Evolutionary conservation across 345 rosid species (phyloP), one percentile per base, ranked within the genome.

Genomic region (Eucalyptus viminalis): DNA sequence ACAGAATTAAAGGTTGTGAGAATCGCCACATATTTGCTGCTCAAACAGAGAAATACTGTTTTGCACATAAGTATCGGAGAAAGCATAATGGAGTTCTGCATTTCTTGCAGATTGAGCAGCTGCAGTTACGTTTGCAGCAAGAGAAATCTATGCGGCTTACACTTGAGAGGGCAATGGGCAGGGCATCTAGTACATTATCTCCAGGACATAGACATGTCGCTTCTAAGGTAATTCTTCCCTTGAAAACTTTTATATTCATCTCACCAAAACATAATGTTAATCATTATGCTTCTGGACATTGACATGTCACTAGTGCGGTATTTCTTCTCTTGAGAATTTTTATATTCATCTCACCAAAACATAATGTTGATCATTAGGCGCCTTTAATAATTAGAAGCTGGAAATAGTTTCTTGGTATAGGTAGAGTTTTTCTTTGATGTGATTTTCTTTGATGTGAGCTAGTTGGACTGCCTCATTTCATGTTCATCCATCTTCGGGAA

Each of bases 201-300:
- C 99, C 98, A 34, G 98, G 99, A n/a, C 99, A 97, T 88, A 93
- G 95, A 90, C 97, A 97, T 92, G 96, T 97, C 88, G 89, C 97
- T 87, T 87, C 95, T 58, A 95, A 96, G 94, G 99, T 96, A 91
- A 89, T 44, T 51, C 27, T 34, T 53, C 72, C 40, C 62, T 85
- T 31, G 43, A 50, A 34, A 69, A 49, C 31, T 87, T 87, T 88
- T 88, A 56, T 86, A 81, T 60, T 47, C 49, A 87, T 67, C 67
- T 67, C 40, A 40, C 12, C 29, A 29, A n/a, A 19, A 88, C 47
- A 40, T 43, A 76, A 76, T 76, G 47, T 76, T 27, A 72, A 67
- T 49, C 27, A 72, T 34, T n/a, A 29, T 50, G 86, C 86, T 88
- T 76, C 85, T 76, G 67, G 29, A 22, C 5, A 2, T 40, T 21